Evolutionary conservation across 2,329 filamentous ascomycete species (phyloP).

Genomic region (Arthrobotrys megalospora): DNA sequence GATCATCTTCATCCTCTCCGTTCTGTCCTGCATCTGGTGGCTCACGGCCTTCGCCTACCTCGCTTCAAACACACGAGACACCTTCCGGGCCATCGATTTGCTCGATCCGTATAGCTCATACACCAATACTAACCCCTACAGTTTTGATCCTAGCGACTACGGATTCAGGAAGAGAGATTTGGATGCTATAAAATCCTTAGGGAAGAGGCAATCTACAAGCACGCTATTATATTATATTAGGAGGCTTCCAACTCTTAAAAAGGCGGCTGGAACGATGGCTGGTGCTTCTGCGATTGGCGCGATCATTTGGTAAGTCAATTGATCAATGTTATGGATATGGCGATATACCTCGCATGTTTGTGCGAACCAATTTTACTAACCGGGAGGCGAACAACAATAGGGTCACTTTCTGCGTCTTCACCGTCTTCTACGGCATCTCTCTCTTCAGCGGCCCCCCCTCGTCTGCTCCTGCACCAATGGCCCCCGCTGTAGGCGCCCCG

Average conservation of each 20-base stretch:
- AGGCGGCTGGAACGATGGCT: slow-evolving; percentile 35
- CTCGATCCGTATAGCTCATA: slow-evolving; percentile 32
- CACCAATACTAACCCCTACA: background rate
- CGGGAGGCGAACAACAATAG: background rate
- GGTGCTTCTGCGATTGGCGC: slow-evolving; percentile 51
- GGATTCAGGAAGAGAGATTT: slow-evolving; percentile 29
- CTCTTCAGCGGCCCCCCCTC: slow-evolving; percentile 28
- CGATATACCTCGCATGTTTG: background rate
- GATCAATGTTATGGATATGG: background rate
- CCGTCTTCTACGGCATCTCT: slow-evolving; percentile 34
- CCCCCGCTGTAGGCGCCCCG: background rate
- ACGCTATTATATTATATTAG: background rate
- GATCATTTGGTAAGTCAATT: slow-evolving; percentile 47
- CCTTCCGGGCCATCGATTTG: slow-evolving; percentile 37
- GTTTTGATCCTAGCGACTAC: slow-evolving; percentile 17
- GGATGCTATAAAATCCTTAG: background rate
- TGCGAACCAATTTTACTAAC: slow-evolving; percentile 6
- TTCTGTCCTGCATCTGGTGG: slow-evolving; percentile 49
- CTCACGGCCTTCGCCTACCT: slow-evolving; percentile 56
- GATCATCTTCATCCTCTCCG: slow-evolving; percentile 50
- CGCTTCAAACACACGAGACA: slow-evolving; percentile 37
- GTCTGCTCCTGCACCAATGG: background rate
- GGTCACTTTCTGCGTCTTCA: slow-evolving; percentile 57
- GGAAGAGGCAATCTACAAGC: slow-evolving; percentile 21
- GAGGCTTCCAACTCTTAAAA: slow-evolving; percentile 27